Evolutionary conservation across 345 rosid genomes (phyloP).

Genomic region (Nephelium lappaceum): DNA sequence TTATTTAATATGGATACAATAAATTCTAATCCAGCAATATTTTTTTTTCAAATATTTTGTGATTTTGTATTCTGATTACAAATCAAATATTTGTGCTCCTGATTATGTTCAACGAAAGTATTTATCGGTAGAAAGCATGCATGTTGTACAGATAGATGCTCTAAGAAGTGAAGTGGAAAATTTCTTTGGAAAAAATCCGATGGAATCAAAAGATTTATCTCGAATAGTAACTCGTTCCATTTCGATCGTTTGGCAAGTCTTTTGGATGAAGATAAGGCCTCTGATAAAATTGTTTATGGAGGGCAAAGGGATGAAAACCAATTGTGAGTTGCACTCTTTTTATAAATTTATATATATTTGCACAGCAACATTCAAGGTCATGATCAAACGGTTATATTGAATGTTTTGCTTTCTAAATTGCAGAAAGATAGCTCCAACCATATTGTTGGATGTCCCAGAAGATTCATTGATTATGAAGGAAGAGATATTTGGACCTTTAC

Average conservation of each 20-base stretch:
- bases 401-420: not conserved
- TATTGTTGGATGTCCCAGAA: slow-evolving; percentile 48
- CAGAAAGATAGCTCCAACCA: slow-evolving; percentile 56
- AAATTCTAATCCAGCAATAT: not conserved
- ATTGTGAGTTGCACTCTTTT: slow-evolving; percentile 34
- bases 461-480: slow-evolving; percentile 55
- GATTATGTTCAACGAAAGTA: not conserved
- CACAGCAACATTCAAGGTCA: not conserved
- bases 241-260: slow-evolving; percentile 42
- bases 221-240: slow-evolving; percentile 42
- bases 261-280: slow-evolving; percentile 45
- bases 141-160: slow-evolving; percentile 38
- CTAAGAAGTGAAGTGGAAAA: slow-evolving; percentile 37
- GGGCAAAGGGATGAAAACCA: slow-evolving; percentile 43
- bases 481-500: slow-evolving; percentile 64
- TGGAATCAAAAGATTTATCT: slow-evolving; percentile 48
- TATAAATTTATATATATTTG: not conserved
- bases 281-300: slow-evolving; percentile 43
- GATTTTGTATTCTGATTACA: too few species aligned
- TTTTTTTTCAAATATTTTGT: too few species aligned
- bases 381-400: not conserved
- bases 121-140: too few species aligned
- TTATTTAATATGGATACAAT: too few species aligned
- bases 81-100: too few species aligned
- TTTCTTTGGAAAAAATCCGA: slow-evolving; percentile 43